Evolutionary conservation across 2,329 filamentous ascomycete species (phyloP).

Genomic region (Cordyceps militaris): DNA sequence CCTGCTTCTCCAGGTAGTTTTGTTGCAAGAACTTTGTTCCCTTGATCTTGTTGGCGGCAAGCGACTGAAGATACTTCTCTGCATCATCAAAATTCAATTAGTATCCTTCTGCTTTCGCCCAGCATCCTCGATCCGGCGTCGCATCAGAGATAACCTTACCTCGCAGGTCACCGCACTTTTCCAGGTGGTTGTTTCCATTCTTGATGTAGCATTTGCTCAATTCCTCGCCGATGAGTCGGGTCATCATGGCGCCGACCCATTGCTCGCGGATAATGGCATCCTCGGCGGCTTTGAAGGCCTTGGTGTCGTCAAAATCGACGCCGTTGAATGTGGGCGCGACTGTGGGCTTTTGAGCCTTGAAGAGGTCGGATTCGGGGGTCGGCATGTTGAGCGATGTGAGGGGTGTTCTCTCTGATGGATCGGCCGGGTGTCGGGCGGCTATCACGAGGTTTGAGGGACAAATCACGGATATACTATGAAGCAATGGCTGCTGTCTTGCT

Average conservation of each 20-base stretch:
- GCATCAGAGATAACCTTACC: constrained; percentile 46
- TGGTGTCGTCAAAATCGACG: constrained; percentile 79
- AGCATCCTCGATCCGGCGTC: not conserved
- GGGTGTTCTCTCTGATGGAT: not conserved
- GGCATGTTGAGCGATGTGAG: constrained; percentile 48
- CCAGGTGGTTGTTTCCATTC: constrained; percentile 80
- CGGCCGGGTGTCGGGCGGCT: not conserved
- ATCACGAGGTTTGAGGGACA: not conserved
- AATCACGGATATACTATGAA: constrained; percentile 1
- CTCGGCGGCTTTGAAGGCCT: constrained; percentile 72
- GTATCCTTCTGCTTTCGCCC: not conserved
- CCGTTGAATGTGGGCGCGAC: constrained; percentile 79
- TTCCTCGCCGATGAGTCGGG: constrained; percentile 72
- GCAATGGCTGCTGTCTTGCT: constrained; percentile 1
- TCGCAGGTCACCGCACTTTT: constrained; percentile 77
- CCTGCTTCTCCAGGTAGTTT: constrained; percentile 59
- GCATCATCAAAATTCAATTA: constrained; percentile 14
- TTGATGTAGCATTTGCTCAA: constrained; percentile 78
- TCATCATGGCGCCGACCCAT: constrained; percentile 89
- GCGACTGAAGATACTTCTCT: constrained; percentile 74
- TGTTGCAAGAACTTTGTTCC: constrained; percentile 75
- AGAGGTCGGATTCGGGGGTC: constrained; percentile 73
- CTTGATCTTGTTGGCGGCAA: constrained; percentile 70
- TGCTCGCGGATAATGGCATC: constrained; percentile 78
- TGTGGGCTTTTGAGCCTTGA: constrained; percentile 76